phyloP scores from a whole-genome alignment of 1,284 basidiomycete genomes.

The Xanthoconium separans region DNA sequence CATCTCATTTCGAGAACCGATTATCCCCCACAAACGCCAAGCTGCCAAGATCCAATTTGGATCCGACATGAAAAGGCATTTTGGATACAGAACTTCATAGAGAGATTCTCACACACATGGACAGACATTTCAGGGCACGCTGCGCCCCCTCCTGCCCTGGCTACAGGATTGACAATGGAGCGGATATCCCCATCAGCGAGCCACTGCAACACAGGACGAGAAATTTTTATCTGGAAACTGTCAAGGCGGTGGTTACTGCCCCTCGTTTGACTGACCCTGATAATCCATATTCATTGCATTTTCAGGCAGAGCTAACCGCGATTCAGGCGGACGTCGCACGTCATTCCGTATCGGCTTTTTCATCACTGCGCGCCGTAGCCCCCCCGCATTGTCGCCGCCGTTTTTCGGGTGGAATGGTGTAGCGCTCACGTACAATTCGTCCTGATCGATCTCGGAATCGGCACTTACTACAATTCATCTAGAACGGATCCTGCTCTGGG shows the following conservation, averaged over 20 bases:
- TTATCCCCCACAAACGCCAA: slow-evolving; percentile 1
- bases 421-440: slow-evolving; percentile 40
- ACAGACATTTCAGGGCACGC: background rate
- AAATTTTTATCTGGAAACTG: background rate
- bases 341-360: slow-evolving; percentile 26
- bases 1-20: slow-evolving; percentile 1
- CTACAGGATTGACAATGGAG: slow-evolving; percentile 2
- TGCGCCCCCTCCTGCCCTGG: background rate
- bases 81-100: slow-evolving; percentile 8
- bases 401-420: slow-evolving; percentile 41
- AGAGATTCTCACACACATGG: slow-evolving; percentile 6
- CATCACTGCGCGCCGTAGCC: slow-evolving; percentile 22
- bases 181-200: background rate
- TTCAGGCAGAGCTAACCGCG: background rate
- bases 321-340: slow-evolving; percentile 11
- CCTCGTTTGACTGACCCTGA: background rate
- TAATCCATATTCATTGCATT: background rate
- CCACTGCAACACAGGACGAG: background rate
- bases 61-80: slow-evolving; percentile 2
- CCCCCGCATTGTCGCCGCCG: slow-evolving; percentile 40
- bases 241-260: slow-evolving; percentile 1
- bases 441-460: slow-evolving; percentile 36
- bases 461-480: slow-evolving; percentile 39
- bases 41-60: background rate
- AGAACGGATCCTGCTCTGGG: slow-evolving; percentile 32